phyloP scores from a whole-genome alignment of 2,329 filamentous ascomycete genomes.

The Sphaerulina musiva region DNA sequence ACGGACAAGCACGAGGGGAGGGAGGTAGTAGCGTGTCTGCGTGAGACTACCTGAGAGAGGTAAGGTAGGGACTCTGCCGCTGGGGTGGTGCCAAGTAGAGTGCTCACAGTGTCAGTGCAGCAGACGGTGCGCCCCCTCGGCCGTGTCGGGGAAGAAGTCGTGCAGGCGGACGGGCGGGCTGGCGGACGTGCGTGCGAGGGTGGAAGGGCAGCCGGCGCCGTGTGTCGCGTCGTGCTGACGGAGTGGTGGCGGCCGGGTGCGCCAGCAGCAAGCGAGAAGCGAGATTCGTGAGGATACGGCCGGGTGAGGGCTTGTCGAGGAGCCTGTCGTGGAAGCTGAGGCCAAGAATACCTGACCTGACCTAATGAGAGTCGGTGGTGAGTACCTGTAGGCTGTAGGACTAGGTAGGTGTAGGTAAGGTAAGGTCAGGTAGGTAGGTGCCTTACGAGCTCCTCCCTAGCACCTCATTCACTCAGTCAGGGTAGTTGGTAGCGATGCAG shows the following conservation, averaged over 20 bases:
- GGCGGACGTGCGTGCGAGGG: neutral
- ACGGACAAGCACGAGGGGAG: neutral
- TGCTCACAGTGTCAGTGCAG: neutral
- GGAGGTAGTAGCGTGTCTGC: neutral
- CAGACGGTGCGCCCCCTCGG: neutral
- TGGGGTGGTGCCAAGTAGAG: neutral
- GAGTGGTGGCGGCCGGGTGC: too few relatives aligned
- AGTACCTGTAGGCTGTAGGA: neutral
- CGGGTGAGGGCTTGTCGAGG: neutral
- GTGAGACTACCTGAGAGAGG: neutral
- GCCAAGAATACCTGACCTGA: neutral
- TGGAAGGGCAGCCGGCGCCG: neutral
- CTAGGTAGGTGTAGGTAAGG: too few relatives aligned
- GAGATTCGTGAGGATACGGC: neutral
- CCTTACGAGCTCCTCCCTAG: too few relatives aligned
- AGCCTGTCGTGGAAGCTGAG: neutral
- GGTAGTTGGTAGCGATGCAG: too few relatives aligned
- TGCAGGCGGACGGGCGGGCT: neutral
- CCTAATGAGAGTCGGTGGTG: neutral
- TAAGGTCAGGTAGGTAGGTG: too few relatives aligned
- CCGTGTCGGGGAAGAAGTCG: neutral
- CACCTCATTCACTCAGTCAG: too few relatives aligned
- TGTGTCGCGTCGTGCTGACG: neutral
- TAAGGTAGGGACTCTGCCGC: neutral
- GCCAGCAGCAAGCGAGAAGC: neutral